phyloP scores from a whole-genome alignment of 192 early-diverging fungal species.

The Lobosporangium transversale region DNA sequence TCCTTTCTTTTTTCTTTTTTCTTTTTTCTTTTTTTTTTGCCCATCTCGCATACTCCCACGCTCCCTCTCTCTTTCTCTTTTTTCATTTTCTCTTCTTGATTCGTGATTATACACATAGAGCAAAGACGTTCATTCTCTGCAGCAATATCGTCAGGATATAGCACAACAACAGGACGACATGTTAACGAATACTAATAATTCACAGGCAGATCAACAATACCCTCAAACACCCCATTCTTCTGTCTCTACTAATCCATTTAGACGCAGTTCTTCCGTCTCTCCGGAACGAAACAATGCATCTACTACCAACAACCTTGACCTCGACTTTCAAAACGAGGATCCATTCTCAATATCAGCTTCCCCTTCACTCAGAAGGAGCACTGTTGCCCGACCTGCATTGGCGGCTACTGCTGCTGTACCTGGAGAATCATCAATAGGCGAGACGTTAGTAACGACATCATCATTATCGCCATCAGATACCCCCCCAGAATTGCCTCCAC shows the following conservation, averaged over 20 bases:
- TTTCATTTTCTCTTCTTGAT: not conserved
- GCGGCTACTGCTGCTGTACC: not conserved
- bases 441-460: not conserved
- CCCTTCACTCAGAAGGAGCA: too few relatives aligned
- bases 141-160: too few relatives aligned
- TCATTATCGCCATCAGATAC: not conserved
- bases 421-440: not conserved
- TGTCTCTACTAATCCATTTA: constrained; percentile 38
- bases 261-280: constrained; percentile 32
- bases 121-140: too few relatives aligned
- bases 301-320: not conserved
- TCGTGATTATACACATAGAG: too few relatives aligned
- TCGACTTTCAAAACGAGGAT: constrained; percentile 11
- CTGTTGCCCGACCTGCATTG: not conserved
- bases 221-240: constrained; percentile 11
- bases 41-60: too few relatives aligned
- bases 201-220: constrained; percentile 2
- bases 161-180: too few relatives aligned
- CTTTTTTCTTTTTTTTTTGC: not conserved
- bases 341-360: constrained; percentile 25
- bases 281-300: not conserved
- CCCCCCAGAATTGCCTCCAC: constrained; percentile 34
- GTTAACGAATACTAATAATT: too few relatives aligned
- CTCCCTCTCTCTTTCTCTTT: not conserved
- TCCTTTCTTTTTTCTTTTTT: not conserved